Evolutionary conservation across 495 filamentous ascomycete species (phyloP), one percentile per base, ranked within the genome.

Genomic region (Penicillium desertorum): DNA sequence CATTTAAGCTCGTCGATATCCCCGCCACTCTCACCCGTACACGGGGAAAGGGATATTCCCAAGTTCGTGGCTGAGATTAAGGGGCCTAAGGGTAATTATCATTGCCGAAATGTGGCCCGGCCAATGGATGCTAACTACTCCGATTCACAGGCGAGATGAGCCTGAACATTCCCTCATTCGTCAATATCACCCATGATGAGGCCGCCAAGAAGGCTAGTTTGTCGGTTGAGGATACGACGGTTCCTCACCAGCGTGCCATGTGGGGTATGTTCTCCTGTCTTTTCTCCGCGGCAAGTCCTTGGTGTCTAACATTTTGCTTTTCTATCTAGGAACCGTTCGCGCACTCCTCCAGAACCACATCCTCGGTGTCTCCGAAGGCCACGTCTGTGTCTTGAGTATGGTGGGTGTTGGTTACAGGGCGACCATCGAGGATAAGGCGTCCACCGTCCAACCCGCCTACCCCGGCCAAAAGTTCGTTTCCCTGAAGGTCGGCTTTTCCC

Each of bases 381-480:
- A 98, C 72, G 89, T 90, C 6, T 90, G 91, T 16, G 90, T 98
- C 61, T 77, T 98, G 34, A 87, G 94, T 58, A 78, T 98, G 39
- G 90, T 96, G n/a, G 94, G 94, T 67, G 95, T 98, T 49, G 94
- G 94, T 62, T 98, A 96, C 81, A 81, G 91, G 68, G 94, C 94
- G 2, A 89, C 84, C 6, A 79, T 98, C 60, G 94, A 97, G 65
- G 56, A 76, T 1, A 81, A 83, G 57, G 91, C 90, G 17, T 85
- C 86, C n/a, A 88, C 81, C 27, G 80, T 84, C 54, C 66, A 79
- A 45, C 68, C 85, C 30, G 78, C 84, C 65, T 96, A 87, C 71
- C 84, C 84, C 2, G 91, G 89, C 34, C 91, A 97, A 73, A 83
- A 88, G 64, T 92, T 94, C 68, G 87, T 98, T 50, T 88, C 84